Evolutionary conservation across 192 early-diverging fungal genomes (phyloP), one percentile per base, ranked within the genome.

Genomic region (Coemansia sp.): DNA sequence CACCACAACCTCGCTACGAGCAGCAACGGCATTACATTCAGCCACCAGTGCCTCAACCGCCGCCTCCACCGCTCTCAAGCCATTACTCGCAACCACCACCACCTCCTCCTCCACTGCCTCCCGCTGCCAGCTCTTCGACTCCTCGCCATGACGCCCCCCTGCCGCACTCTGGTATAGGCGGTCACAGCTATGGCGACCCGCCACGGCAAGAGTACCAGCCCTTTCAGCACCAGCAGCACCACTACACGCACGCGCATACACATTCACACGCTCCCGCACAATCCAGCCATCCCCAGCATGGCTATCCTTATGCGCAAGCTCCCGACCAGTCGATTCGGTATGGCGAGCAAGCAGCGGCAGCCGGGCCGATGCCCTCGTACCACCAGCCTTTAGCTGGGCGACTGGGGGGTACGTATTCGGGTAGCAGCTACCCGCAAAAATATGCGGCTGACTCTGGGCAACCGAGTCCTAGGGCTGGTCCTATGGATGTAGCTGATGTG

Each of bases 161-260:
- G 27, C 29, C 51, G 17, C 51, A 27, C 6, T 54, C 51, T 31
- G 29, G 27, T 17, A 15, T 31, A 31, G 7, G 51, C 27, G 15
- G 51, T 12, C 51, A 54, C 27, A 25, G 29, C 5, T 54, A 54
- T 22, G 29, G 27, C 17, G 51, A 6, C 14, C 51, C 51, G 15
- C 27, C 51, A 17, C 51, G 51, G 27, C 51, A 31, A 31, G 51
- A 54, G 51, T 54, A 41, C 22, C 51, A 35, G 10, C 47, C 59
- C n/a, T 46, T 37, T 19, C 67, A 68, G 47, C 65, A 67, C 29
- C 67, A 68, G 15, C 61, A 38, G 14, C 68, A 61, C n/a, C 68
- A 68, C n/a, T 51, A 68, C 36, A 20, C 49, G 5, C 43, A 64
- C 6, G 20, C 24, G 19, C 19, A 35, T n/a, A 14, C 64, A 3